These are phyloP conservation scores for Trifolium repens DNA, from an alignment of 306 rosid species.

Conservation along the genomic window DNA sequence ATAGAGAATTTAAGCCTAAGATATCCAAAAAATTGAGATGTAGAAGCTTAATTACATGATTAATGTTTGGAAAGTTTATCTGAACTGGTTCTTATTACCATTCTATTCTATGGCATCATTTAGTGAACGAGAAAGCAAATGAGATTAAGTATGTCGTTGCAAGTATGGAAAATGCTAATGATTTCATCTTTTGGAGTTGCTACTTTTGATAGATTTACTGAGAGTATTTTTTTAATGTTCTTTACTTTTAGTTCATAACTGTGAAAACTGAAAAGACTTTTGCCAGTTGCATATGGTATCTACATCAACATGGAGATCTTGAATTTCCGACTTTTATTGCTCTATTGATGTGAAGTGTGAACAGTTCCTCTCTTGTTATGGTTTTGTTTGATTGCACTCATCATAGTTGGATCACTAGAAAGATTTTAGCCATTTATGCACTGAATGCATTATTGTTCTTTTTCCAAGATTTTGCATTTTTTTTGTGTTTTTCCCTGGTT, in stretches of 20 bases:
- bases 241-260: slow-evolving; percentile 24
- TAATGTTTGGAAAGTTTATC: slow-evolving; percentile 5
- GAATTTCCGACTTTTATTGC: slow-evolving; percentile 1
- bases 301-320: slow-evolving; percentile 29
- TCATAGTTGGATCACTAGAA: slow-evolving; percentile 22
- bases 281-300: slow-evolving; percentile 21
- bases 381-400: slow-evolving; percentile 8
- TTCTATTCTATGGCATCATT: slow-evolving; percentile 5
- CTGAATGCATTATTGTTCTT: not conserved
- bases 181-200: slow-evolving; percentile 20
- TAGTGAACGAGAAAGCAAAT: slow-evolving; percentile 11
- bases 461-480: slow-evolving; percentile 14
- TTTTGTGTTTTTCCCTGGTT: slow-evolving; percentile 13
- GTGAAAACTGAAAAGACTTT: not conserved
- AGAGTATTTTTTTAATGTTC: slow-evolving; percentile 8
- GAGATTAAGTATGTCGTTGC: slow-evolving; percentile 27
- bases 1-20: not conserved
- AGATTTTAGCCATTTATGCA: slow-evolving; percentile 17
- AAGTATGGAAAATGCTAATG: slow-evolving; percentile 15
- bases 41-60: not conserved
- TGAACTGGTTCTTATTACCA: not conserved
- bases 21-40: not conserved
- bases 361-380: slow-evolving; percentile 7
- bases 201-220: slow-evolving; percentile 28
- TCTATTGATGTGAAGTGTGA: slow-evolving; percentile 32